Evolutionary conservation across 768 basidiomycete species (phyloP).

Genomic region (Stropharia rugosoannulata): DNA sequence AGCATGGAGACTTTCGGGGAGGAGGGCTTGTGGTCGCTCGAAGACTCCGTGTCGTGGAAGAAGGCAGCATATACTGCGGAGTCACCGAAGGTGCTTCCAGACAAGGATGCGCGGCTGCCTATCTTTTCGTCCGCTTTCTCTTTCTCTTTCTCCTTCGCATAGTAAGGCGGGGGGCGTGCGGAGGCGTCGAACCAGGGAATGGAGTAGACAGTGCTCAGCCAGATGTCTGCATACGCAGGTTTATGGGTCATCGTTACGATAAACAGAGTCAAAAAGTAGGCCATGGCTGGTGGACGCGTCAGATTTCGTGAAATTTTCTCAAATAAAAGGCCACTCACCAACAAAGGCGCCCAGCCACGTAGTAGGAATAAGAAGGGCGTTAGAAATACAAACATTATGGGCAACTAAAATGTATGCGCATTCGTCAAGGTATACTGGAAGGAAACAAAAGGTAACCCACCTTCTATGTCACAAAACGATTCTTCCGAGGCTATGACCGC

Average conservation of each 20-base stretch:
- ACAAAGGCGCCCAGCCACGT: slow-evolving; percentile 49
- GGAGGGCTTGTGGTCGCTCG: slow-evolving; percentile 16
- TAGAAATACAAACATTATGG: slow-evolving; percentile 46
- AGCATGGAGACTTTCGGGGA: slow-evolving; percentile 7
- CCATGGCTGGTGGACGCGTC: slow-evolving; percentile 22
- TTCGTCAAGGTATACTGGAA: slow-evolving; percentile 33
- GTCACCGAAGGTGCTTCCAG: slow-evolving; percentile 6
- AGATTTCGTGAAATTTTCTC: not conserved
- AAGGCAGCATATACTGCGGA: slow-evolving; percentile 15
- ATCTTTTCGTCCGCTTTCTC: slow-evolving; percentile 11
- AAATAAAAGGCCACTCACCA: slow-evolving; percentile 31
- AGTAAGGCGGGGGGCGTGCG: not conserved
- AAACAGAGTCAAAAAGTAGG: slow-evolving; percentile 56
- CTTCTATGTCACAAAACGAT: slow-evolving; percentile 29
- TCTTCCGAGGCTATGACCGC: not conserved
- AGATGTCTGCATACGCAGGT: slow-evolving; percentile 43
- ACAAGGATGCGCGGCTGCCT: slow-evolving; percentile 7
- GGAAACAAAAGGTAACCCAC: slow-evolving; percentile 42
- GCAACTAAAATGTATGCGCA: slow-evolving; percentile 26
- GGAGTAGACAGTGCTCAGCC: slow-evolving; percentile 48
- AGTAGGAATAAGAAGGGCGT: slow-evolving; percentile 43
- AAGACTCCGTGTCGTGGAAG: slow-evolving; percentile 29
- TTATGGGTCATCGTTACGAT: slow-evolving; percentile 46
- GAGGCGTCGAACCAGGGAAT: slow-evolving; percentile 56
- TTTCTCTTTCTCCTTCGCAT: too few species aligned